A percentile compares a stretch with the other conserved stretches of the same genome.
Conservation (phyloP, 345 rosid species). For the Rubroshorea leprosula region DNA sequence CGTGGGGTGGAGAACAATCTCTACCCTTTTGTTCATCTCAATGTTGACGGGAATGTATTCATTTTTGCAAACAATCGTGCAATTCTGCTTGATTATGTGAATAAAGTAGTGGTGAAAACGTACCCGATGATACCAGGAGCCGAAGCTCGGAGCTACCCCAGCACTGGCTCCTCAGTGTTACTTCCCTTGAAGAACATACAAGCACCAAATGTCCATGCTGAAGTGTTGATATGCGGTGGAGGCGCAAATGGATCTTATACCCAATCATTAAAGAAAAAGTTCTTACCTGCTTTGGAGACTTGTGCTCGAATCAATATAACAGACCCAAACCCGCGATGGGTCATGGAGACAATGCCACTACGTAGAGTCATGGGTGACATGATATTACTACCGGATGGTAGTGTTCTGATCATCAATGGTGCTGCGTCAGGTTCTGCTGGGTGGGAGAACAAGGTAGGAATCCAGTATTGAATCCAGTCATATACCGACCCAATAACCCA, state of each 20-base stretch:
- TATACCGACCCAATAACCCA: conserved; percentile 44
- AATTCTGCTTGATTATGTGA: conserved; percentile 45
- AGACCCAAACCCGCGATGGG: conserved; percentile 64
- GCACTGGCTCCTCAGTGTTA: conserved; percentile 75
- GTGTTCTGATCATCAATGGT: conserved; percentile 70
- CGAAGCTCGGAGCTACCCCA: conserved; percentile 73
- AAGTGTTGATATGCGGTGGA: conserved; percentile 78
- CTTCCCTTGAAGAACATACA: conserved; percentile 59
- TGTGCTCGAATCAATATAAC: conserved; percentile 71
- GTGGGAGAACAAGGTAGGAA: conserved; percentile 64
- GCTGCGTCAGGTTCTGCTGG: conserved; percentile 57
- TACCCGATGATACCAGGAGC: conserved; percentile 63
- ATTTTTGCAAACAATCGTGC: conserved; percentile 73
- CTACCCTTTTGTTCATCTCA: conserved; percentile 66
- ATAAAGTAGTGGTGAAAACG: conserved; percentile 44
- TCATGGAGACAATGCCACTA: conserved; percentile 64
- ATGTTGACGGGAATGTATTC: conserved; percentile 56
- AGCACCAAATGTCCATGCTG: conserved; percentile 30
- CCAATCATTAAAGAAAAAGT: conserved; percentile 23
- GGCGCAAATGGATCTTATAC: conserved; percentile 57
- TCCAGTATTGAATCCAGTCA: conserved; percentile 55
- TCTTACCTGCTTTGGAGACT: conserved; percentile 52
- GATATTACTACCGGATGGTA: conserved; percentile 67
- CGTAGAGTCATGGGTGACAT: conserved; percentile 84
- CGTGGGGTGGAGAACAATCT: conserved; percentile 51